Percentiles rank a stretch among this genome's conserved stretches.
phyloP scores from a whole-genome alignment of 306 rosid genomes.

The Castanea sativa region DNA sequence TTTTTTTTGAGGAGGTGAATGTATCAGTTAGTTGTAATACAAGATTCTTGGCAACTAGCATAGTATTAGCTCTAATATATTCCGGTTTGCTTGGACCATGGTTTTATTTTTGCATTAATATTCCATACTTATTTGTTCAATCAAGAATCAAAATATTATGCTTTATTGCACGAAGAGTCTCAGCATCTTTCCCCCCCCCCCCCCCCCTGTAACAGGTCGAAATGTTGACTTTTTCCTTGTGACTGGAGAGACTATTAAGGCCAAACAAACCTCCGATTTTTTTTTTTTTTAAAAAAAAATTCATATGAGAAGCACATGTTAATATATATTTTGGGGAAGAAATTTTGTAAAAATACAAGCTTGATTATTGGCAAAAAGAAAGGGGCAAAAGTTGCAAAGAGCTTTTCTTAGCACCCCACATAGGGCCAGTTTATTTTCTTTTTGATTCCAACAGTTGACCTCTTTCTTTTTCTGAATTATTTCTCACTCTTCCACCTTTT shows the following conservation, averaged over 20 bases:
- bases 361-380: slow-evolving; percentile 2
- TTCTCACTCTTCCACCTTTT: not conserved
- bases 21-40: too few species aligned
- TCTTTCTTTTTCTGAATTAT: not conserved
- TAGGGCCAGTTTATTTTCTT: not conserved
- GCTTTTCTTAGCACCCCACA: not conserved
- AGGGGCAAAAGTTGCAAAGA: not conserved
- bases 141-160: too few species aligned
- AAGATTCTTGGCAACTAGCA: too few species aligned
- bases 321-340: not conserved
- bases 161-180: too few species aligned
- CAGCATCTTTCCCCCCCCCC: too few species aligned
- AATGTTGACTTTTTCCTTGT: not conserved
- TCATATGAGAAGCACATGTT: not conserved
- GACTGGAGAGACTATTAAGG: not conserved
- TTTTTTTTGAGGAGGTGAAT: too few species aligned
- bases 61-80: too few species aligned
- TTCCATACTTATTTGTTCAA: too few species aligned
- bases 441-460: not conserved
- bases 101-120: too few species aligned
- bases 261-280: not conserved
- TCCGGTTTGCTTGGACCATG: too few species aligned
- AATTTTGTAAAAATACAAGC: not conserved
- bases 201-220: not conserved
- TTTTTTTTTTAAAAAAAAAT: not conserved